phyloP scores from a whole-genome alignment of 805 yeast species.

The Sungouiozyma ichnusensis region DNA sequence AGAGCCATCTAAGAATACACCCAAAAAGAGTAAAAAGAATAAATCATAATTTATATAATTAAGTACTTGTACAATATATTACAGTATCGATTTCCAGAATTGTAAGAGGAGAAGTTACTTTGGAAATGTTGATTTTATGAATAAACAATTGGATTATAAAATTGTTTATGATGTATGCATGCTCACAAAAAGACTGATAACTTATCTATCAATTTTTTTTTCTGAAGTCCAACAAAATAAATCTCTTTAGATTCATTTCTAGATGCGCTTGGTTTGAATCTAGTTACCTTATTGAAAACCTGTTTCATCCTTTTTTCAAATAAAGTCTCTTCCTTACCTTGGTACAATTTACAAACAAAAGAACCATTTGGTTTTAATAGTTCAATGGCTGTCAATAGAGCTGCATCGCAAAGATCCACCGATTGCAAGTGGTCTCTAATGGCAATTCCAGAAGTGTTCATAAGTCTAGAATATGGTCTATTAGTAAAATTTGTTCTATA shows the following conservation, averaged over 20 bases:
- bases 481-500: conserved; percentile 51
- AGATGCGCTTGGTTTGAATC: conserved; percentile 75
- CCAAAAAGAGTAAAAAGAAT: not conserved
- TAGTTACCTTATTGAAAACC: conserved; percentile 51
- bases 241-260: conserved; percentile 72
- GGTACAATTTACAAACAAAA: conserved; percentile 73
- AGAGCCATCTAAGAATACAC: too few species aligned
- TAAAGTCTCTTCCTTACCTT: conserved; percentile 66
- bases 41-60: not conserved
- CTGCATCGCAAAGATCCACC: conserved; percentile 86
- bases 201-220: conserved; percentile 35
- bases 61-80: not conserved
- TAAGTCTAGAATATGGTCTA: conserved; percentile 81
- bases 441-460: conserved; percentile 76
- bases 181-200: conserved; percentile 31
- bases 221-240: conserved; percentile 62
- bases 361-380: conserved; percentile 61
- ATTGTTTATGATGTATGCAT: too few species aligned
- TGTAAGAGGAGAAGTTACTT: too few species aligned
- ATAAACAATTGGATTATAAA: too few species aligned
- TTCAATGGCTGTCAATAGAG: conserved; percentile 62
- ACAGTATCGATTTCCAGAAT: not conserved
- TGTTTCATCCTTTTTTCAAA: conserved; percentile 49
- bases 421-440: conserved; percentile 76
- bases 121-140: too few species aligned